Evolutionary conservation across 2,329 filamentous ascomycete genomes (phyloP).

Genomic region (Aureobasidium musti): DNA sequence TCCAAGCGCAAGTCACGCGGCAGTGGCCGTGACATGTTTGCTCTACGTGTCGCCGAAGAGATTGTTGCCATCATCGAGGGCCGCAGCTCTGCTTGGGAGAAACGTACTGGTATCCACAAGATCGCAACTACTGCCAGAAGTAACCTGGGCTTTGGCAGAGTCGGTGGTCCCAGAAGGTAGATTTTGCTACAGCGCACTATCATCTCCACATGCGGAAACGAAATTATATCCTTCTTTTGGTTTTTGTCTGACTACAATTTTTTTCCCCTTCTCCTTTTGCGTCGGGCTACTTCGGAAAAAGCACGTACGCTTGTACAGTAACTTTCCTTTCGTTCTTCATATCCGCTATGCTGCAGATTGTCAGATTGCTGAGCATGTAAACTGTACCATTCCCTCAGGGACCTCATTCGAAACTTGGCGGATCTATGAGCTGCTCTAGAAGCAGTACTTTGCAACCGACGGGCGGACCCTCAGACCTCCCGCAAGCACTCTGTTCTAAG

Average conservation of each 20-base stretch:
- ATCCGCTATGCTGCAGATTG: not conserved
- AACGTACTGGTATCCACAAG: constrained; percentile 76
- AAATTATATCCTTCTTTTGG: constrained; percentile 3
- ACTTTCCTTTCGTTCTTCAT: not conserved
- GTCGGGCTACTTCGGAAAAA: not conserved
- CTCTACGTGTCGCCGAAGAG: constrained; percentile 79
- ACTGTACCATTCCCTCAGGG: not conserved
- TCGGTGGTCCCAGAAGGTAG: constrained; percentile 35
- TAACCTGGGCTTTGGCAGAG: constrained; percentile 57
- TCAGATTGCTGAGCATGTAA: not conserved
- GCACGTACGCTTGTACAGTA: not conserved
- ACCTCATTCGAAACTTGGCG: not conserved
- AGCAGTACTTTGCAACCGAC: constrained; percentile 5
- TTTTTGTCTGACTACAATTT: not conserved
- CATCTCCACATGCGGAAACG: not conserved
- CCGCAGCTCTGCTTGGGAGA: constrained; percentile 79
- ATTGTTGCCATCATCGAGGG: constrained; percentile 86
- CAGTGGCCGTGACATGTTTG: constrained; percentile 71
- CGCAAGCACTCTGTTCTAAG: not conserved
- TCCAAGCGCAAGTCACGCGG: constrained; percentile 73
- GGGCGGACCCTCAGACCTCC: constrained; percentile 8
- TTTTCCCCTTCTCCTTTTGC: not conserved
- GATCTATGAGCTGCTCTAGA: not conserved
- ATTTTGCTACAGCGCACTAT: not conserved
- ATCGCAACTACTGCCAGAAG: constrained; percentile 73